Evolutionary conservation across 2,329 filamentous ascomycete genomes (phyloP).

Genomic region (Paracorniculantispora psalliotae): DNA sequence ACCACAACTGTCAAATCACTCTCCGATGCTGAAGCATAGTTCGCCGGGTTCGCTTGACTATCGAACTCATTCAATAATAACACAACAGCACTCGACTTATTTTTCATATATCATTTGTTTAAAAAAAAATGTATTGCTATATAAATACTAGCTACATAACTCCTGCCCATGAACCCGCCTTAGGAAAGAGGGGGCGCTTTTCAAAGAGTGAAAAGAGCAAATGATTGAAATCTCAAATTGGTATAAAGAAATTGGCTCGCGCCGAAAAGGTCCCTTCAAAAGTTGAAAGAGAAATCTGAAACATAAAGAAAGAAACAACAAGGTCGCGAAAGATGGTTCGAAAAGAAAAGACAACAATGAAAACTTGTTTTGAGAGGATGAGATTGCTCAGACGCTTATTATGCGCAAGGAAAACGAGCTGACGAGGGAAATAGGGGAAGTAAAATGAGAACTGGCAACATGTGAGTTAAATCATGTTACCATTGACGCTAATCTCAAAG

Average conservation of each 20-base stretch:
- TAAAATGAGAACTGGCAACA: neutral
- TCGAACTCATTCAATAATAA: too few relatives aligned
- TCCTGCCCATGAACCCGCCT: neutral
- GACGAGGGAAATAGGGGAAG: conserved; percentile 14
- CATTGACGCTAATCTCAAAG: conserved; percentile 77
- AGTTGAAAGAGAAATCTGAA: neutral
- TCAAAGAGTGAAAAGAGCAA: neutral
- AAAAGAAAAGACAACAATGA: conserved; percentile 12
- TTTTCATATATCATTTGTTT: neutral
- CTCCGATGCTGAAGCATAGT: neutral
- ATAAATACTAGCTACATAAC: conserved; percentile 5
- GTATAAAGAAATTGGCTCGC: conserved; percentile 11
- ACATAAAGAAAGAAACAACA: conserved; percentile 6
- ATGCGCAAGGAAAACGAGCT: neutral
- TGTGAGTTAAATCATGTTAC: conserved; percentile 60
- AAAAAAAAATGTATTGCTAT: neutral
- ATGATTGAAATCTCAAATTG: conserved; percentile 11
- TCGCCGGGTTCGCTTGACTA: neutral
- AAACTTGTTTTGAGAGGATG: neutral
- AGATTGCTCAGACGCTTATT: neutral
- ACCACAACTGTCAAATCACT: neutral
- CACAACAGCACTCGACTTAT: too few relatives aligned
- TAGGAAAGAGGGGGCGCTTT: conserved; percentile 1
- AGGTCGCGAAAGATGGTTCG: neutral
- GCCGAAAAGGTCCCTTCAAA: neutral